These are phyloP conservation scores for Geosmithia morbida DNA, from an alignment of 2,329 filamentous ascomycete species.

Conservation along the genomic window DNA sequence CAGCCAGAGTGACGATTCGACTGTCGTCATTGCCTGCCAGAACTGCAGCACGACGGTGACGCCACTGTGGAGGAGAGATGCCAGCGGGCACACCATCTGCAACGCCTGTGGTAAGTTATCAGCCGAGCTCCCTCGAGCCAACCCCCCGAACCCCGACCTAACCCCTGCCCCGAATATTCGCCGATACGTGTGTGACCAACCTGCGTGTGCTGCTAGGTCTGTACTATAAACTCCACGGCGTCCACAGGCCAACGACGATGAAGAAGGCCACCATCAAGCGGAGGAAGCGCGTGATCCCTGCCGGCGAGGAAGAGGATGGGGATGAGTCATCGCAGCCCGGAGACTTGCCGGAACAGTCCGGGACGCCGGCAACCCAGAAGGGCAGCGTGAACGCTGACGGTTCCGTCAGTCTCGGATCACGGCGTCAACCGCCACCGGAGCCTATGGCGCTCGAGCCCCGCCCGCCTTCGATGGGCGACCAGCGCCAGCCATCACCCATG, in stretches of 20 bases:
- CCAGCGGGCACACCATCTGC: conserved; percentile 91
- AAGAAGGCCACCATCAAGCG: conserved; percentile 97
- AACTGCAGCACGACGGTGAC: conserved; percentile 97
- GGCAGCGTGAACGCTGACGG: conserved; percentile 49
- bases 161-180: background rate
- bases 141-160: no score
- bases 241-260: conserved; percentile 92
- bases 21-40: conserved; percentile 72
- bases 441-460: conserved; percentile 32
- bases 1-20: conserved; percentile 13
- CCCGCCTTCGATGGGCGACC: conserved; percentile 15
- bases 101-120: conserved; percentile 78
- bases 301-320: conserved; percentile 36
- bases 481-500: conserved; percentile 25
- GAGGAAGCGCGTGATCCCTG: conserved; percentile 85
- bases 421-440: conserved; percentile 27
- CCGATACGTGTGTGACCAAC: background rate
- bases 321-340: conserved; percentile 34
- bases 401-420: conserved; percentile 47
- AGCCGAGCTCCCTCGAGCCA: no score
- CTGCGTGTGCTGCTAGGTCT: conserved; percentile 41
- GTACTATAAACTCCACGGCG: conserved; percentile 91
- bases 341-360: conserved; percentile 19
- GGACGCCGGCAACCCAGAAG: conserved; percentile 19
- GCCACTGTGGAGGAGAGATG: conserved; percentile 87